Evolutionary conservation across 768 basidiomycete genomes (phyloP), one percentile per base, ranked within the genome.

Genomic region (Podaxis sp.): DNA sequence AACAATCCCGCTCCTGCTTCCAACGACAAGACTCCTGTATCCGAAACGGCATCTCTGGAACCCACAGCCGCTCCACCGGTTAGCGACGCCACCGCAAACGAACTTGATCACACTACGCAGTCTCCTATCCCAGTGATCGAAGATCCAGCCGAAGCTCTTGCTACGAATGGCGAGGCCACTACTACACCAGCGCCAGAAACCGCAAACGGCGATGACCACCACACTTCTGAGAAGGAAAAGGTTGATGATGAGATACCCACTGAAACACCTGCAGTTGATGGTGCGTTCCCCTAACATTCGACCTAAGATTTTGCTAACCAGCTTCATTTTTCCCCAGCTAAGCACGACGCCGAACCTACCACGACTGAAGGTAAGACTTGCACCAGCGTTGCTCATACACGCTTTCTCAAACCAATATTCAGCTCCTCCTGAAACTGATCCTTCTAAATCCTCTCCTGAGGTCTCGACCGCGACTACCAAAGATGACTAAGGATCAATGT

Each of bases 191-290:
- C 36, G 6, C 61, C 60, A 7, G 57, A 66, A 40, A 44, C 53
- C 20, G 66, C 64, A 24, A 48, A 65, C 13, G 63, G 54, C 46
- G 26, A 50, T n/a, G 61, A 33, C 17, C 36, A 38, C 30, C 40
- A 36, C 26, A 15, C 40, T 30, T 17, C 17, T 22, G 60, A 61
- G 11, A 56, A 50, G 28, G 26, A 15, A 30, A 22, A 8, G 1
- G 28, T 30, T 63, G 62, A 49, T 24, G 62, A 58, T 22, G 48
- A 40, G 46, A 51, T 48, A 48, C 46, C 33, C n/a, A 36, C 26
- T 38, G 49, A 59, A 15, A 26, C n/a, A 51, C 36, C 48, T 5
- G 3, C 36, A 12, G 1, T 11, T 40, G 36, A 56, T 22, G 33
- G 54, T 56, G 26, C 36, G 54, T 24, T 24, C 22, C 24, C 22